A percentile compares a stretch with the other conserved stretches of the same genome.
phyloP scores from a whole-genome alignment of 495 filamentous ascomycete genomes.

The Ramalina intermedia region DNA sequence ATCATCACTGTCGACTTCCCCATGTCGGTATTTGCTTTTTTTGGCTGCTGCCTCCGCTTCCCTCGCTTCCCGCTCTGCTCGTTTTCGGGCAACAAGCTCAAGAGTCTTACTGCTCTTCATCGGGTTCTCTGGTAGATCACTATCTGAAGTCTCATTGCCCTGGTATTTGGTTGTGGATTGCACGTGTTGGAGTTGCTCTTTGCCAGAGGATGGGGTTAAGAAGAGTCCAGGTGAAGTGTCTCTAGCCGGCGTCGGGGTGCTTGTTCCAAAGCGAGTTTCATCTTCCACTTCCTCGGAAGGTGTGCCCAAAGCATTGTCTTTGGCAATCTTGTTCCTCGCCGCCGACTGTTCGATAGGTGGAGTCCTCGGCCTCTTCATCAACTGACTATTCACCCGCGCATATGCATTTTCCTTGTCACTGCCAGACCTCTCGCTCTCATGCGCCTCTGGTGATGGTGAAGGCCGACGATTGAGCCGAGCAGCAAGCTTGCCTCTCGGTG shows the following conservation, averaged over 20 bases:
- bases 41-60: conserved; percentile 44
- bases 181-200: neutral
- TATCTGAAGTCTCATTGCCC: conserved; percentile 21
- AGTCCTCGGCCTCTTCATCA: conserved; percentile 1
- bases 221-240: conserved; percentile 26
- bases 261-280: neutral
- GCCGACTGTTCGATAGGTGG: no score
- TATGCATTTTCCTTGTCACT: conserved; percentile 13
- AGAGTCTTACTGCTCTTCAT: conserved; percentile 43
- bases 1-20: conserved; percentile 16
- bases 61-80: conserved; percentile 49
- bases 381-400: conserved; percentile 14
- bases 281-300: neutral
- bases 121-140: conserved; percentile 30
- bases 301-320: neutral
- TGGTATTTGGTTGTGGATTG: neutral
- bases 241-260: neutral
- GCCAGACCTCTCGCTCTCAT: conserved; percentile 3
- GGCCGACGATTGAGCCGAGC: conserved; percentile 40
- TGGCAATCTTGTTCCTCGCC: no score
- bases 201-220: conserved; percentile 16
- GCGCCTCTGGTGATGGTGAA: conserved; percentile 14
- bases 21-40: conserved; percentile 24
- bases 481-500: conserved; percentile 57
- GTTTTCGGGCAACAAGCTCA: conserved; percentile 56